Evolutionary conservation across 1,139 yeast species (phyloP).

Genomic region (Starmera stellimalicola): DNA sequence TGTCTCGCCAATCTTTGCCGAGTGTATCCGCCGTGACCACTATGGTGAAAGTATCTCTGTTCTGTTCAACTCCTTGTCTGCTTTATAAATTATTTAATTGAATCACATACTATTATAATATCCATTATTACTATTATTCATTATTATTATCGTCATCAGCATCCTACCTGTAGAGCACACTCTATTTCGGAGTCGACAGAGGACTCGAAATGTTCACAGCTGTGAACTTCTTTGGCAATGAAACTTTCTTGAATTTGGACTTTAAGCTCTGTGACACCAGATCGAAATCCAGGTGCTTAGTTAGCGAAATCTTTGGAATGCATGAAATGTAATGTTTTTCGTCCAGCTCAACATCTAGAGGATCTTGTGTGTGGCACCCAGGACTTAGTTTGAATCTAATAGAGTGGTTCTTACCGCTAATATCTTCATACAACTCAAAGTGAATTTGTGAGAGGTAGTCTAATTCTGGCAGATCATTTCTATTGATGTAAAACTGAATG

Average conservation of each 20-base stretch:
- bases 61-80: slow-evolving; percentile 76
- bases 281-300: slow-evolving; percentile 90
- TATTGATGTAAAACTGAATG: slow-evolving; percentile 85
- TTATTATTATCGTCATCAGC: neutral
- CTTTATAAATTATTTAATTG: slow-evolving; percentile 20
- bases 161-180: neutral
- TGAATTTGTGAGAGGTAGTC: slow-evolving; percentile 93
- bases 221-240: slow-evolving; percentile 82
- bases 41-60: slow-evolving; percentile 95
- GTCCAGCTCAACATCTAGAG: slow-evolving; percentile 91
- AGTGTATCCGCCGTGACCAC: slow-evolving; percentile 96
- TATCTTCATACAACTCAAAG: slow-evolving; percentile 85
- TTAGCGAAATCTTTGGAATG: slow-evolving; percentile 80
- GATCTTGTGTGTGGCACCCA: slow-evolving; percentile 97
- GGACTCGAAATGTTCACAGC: slow-evolving; percentile 85
- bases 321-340: slow-evolving; percentile 96
- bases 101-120: neutral
- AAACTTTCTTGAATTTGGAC: slow-evolving; percentile 78
- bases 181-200: slow-evolving; percentile 15
- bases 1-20: slow-evolving; percentile 92
- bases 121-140: neutral
- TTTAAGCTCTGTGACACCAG: slow-evolving; percentile 75
- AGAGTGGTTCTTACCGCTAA: slow-evolving; percentile 69
- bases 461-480: slow-evolving; percentile 92
- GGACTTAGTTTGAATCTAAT: slow-evolving; percentile 87